These are phyloP conservation scores for Ogataea sp. DNA, from an alignment of 805 yeast genomes.

Conservation along the genomic window DNA sequence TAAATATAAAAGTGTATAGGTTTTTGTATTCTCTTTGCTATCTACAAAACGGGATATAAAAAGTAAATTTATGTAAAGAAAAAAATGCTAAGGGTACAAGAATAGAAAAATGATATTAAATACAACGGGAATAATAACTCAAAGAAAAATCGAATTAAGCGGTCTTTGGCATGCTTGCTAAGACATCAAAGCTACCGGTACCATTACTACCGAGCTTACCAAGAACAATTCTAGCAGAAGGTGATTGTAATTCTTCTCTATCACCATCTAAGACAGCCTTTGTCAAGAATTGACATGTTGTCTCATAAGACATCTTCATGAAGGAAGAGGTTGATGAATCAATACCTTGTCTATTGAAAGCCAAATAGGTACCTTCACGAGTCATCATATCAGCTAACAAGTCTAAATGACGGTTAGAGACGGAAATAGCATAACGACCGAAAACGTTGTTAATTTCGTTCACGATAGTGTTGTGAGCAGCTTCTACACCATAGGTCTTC, in stretches of 20 bases:
- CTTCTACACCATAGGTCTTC: conserved; percentile 94
- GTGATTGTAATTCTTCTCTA: conserved; percentile 79
- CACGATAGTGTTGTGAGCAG: conserved; percentile 96
- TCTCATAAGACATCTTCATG: conserved; percentile 98
- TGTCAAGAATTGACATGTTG: conserved; percentile 95
- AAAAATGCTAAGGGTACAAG: no score
- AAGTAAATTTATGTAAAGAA: no score
- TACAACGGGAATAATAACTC: background rate
- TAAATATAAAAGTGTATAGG: no score
- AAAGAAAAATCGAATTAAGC: background rate
- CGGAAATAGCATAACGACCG: conserved; percentile 92
- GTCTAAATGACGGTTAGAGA: conserved; percentile 89
- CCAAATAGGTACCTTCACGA: conserved; percentile 92
- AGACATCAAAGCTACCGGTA: conserved; percentile 90
- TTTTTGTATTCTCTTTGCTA: no score
- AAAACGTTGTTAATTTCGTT: conserved; percentile 93
- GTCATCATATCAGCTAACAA: conserved; percentile 99
- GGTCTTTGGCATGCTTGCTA: conserved; percentile 35
- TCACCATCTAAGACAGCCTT: conserved; percentile 93
- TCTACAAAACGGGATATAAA: no score
- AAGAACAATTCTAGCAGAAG: conserved; percentile 87
- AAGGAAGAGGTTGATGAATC: conserved; percentile 92
- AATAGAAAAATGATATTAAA: background rate
- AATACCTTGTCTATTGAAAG: conserved; percentile 97
- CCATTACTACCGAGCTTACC: conserved; percentile 91